Evolutionary conservation across 495 filamentous ascomycete genomes (phyloP).

Genomic region (Daldinia decipiens): DNA sequence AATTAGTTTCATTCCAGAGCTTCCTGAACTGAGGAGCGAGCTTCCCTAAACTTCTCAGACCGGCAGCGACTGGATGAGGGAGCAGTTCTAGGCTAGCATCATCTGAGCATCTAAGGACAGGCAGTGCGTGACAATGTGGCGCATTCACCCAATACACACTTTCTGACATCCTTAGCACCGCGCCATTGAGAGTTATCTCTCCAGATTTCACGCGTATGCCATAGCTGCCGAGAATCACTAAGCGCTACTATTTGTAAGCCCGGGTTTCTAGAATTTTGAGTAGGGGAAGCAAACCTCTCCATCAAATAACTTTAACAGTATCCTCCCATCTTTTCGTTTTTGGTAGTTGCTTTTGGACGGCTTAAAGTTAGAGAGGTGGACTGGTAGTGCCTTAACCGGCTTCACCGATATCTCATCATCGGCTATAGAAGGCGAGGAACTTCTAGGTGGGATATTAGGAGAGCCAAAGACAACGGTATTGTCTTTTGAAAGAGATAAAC

Average conservation of each 20-base stretch:
- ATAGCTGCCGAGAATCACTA: slow-evolving; percentile 78
- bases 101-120: slow-evolving; percentile 70
- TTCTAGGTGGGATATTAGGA: slow-evolving; percentile 17
- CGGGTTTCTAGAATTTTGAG: background rate
- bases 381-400: slow-evolving; percentile 22
- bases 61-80: slow-evolving; percentile 61
- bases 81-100: slow-evolving; percentile 61
- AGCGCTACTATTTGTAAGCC: slow-evolving; percentile 56
- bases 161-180: slow-evolving; percentile 66
- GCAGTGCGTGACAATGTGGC: slow-evolving; percentile 79
- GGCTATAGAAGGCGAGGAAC: slow-evolving; percentile 26
- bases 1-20: slow-evolving; percentile 72
- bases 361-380: slow-evolving; percentile 57
- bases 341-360: slow-evolving; percentile 57
- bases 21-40: slow-evolving; percentile 76
- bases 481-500: background rate
- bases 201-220: slow-evolving; percentile 70
- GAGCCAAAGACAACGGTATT: background rate
- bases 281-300: slow-evolving; percentile 55
- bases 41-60: slow-evolving; percentile 65
- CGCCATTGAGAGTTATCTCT: slow-evolving; percentile 73
- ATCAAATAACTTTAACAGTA: slow-evolving; percentile 51
- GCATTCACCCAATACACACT: slow-evolving; percentile 71
- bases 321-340: slow-evolving; percentile 49
- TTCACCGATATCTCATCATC: slow-evolving; percentile 34